Evolutionary conservation across 2,329 filamentous ascomycete species (phyloP).

Genomic region (Chaetomium strumarium): DNA sequence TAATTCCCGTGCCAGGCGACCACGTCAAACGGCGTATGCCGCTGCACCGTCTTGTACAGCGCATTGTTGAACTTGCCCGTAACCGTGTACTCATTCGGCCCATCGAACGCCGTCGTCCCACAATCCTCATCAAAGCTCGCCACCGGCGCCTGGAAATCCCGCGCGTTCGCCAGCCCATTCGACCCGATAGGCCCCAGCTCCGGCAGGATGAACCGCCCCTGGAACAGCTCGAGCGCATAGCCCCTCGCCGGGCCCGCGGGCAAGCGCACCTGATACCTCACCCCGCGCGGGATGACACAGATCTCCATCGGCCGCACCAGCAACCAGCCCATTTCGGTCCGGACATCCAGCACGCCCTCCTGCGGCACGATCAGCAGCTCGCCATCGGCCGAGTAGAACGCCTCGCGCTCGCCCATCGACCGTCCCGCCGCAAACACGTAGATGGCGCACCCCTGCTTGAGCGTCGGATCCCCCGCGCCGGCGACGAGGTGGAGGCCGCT

Average conservation of each 20-base stretch:
- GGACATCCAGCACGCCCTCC: conserved; percentile 66
- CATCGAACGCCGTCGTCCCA: conserved; percentile 35
- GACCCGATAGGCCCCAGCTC: conserved; percentile 69
- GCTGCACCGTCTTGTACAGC: conserved; percentile 59
- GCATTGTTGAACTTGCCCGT: conserved; percentile 61
- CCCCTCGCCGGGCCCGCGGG: conserved; percentile 57
- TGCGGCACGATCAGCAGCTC: conserved; percentile 73
- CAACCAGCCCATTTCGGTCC: conserved; percentile 69
- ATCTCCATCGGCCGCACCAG: conserved; percentile 76
- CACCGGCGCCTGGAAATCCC: conserved; percentile 69
- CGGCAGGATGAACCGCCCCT: conserved; percentile 65
- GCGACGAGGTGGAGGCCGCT: conserved; percentile 63
- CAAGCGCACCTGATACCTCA: conserved; percentile 67
- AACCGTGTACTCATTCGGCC: conserved; percentile 40
- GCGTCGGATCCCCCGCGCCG: conserved; percentile 70
- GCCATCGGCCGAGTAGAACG: conserved; percentile 80
- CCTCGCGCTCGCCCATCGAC: conserved; percentile 67
- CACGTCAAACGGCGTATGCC: conserved; percentile 71
- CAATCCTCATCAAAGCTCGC: conserved; percentile 61
- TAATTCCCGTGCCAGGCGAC: conserved; percentile 79
- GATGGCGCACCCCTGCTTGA: conserved; percentile 74
- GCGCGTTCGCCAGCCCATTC: conserved; percentile 66
- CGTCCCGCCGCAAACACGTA: conserved; percentile 74
- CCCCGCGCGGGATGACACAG: conserved; percentile 65
- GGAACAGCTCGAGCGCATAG: conserved; percentile 70